Evolutionary conservation across 2,329 filamentous ascomycete species (phyloP).

Genomic region (Raffaelea ambrosiae): DNA sequence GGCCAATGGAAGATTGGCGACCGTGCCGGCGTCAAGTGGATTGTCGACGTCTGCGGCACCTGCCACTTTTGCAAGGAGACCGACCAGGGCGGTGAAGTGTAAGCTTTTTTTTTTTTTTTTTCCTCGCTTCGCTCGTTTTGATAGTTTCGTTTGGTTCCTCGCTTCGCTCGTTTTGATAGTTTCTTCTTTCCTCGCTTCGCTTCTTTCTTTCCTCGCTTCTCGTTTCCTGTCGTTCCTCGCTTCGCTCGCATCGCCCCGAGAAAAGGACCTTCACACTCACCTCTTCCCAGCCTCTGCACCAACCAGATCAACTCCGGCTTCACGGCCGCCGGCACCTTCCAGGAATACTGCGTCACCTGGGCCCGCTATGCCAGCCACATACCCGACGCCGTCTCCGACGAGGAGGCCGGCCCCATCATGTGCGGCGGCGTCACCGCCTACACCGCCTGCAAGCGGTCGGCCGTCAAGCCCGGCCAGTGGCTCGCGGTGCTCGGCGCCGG

Average conservation of each 20-base stretch:
- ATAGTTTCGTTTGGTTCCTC: neutral
- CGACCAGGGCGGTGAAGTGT: conserved; percentile 9
- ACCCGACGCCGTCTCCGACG: conserved; percentile 15
- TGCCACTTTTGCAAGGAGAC: conserved; percentile 7
- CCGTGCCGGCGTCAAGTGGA: conserved; percentile 10
- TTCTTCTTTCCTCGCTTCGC: neutral
- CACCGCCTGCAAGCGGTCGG: conserved; percentile 9
- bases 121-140: neutral
- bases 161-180: too few species aligned
- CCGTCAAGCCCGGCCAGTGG: conserved; percentile 8
- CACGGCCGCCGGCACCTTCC: conserved; percentile 12
- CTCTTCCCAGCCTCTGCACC: neutral
- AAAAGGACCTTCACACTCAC: too few species aligned
- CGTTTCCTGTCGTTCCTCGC: neutral
- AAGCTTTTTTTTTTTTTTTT: neutral
- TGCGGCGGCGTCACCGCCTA: conserved; percentile 14
- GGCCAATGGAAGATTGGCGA: conserved; percentile 8
- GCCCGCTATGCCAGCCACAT: conserved; percentile 29
- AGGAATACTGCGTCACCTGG: conserved; percentile 21
- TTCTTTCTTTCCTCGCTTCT: neutral
- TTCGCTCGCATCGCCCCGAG: neutral
- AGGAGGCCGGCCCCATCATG: conserved; percentile 17
- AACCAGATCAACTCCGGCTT: conserved; percentile 10
- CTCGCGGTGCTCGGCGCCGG: conserved; percentile 24
- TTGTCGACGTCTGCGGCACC: conserved; percentile 3